Evolutionary conservation across 2,329 filamentous ascomycete species (phyloP).

Genomic region (Curvularia verruculosa): DNA sequence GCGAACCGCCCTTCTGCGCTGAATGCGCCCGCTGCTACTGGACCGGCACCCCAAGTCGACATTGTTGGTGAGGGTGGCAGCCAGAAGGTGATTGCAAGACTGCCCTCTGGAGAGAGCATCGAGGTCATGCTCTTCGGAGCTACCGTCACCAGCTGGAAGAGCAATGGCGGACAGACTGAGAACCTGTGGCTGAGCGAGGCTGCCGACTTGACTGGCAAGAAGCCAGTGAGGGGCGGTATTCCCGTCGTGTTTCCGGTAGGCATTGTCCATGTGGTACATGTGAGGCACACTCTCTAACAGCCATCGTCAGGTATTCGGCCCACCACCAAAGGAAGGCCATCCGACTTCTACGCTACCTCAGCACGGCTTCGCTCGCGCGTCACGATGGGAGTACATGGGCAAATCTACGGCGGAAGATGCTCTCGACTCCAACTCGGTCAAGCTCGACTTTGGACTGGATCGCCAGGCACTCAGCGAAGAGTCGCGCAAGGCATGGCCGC

Average conservation of each 20-base stretch:
- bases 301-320: constrained; percentile 74
- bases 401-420: constrained; percentile 75
- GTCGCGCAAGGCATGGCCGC: constrained; percentile 77
- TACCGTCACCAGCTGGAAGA: constrained; percentile 93
- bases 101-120: constrained; percentile 86
- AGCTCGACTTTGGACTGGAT: constrained; percentile 94
- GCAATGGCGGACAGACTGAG: constrained; percentile 71
- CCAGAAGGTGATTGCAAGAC: constrained; percentile 74
- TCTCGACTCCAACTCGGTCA: constrained; percentile 65
- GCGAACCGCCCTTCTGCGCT: constrained; percentile 81
- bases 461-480: constrained; percentile 72
- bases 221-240: constrained; percentile 89
- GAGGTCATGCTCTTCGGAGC: constrained; percentile 89
- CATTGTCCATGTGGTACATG: constrained; percentile 19
- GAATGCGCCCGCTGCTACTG: constrained; percentile 64
- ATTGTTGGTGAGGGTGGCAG: constrained; percentile 76
- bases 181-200: constrained; percentile 85
- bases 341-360: constrained; percentile 82
- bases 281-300: constrained; percentile 14
- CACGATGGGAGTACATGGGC: constrained; percentile 91
- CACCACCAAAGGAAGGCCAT: constrained; percentile 73
- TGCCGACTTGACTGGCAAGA: constrained; percentile 82
- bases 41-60: constrained; percentile 70
- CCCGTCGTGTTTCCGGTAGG: constrained; percentile 90
- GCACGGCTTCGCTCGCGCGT: constrained; percentile 92